phyloP scores from a whole-genome alignment of 2,329 filamentous ascomycete genomes.

The Periconia sp. region DNA sequence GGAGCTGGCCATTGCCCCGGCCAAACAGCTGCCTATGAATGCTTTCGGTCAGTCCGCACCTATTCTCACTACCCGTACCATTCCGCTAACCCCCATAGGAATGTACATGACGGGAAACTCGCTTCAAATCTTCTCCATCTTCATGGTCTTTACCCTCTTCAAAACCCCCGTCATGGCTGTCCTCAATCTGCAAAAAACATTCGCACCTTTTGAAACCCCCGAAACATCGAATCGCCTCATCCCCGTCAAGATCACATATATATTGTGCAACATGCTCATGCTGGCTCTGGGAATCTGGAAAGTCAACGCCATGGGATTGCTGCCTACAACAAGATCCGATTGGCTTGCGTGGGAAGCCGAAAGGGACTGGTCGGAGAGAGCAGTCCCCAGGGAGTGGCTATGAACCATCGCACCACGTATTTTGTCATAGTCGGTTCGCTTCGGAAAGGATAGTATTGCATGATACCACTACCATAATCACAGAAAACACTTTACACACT shows the following conservation, averaged over 20 bases:
- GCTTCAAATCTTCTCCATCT: slow-evolving; percentile 98
- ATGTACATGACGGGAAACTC: slow-evolving; percentile 99
- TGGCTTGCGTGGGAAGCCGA: slow-evolving; percentile 95
- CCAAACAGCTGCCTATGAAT: slow-evolving; percentile 96
- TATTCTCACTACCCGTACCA: not conserved
- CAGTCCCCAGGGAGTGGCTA: slow-evolving; percentile 40
- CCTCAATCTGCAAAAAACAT: slow-evolving; percentile 80
- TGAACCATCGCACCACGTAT: slow-evolving; percentile 7
- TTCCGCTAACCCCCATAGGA: slow-evolving; percentile 38
- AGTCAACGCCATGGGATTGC: slow-evolving; percentile 90
- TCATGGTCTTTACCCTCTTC: slow-evolving; percentile 99
- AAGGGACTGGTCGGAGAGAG: slow-evolving; percentile 49
- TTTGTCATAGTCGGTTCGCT: not conserved
- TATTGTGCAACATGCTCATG: slow-evolving; percentile 82
- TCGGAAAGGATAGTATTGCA: not conserved
- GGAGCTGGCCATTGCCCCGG: slow-evolving; percentile 91
- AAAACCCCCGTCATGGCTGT: slow-evolving; percentile 91
- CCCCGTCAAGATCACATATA: slow-evolving; percentile 83
- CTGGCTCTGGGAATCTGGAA: slow-evolving; percentile 92
- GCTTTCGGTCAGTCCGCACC: slow-evolving; percentile 67
- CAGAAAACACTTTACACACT: not conserved
- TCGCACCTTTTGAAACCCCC: slow-evolving; percentile 85
- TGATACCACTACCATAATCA: not conserved
- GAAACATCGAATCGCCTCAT: slow-evolving; percentile 73
- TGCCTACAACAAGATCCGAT: slow-evolving; percentile 95